These are phyloP conservation scores for Phaeotremella fagi DNA, from an alignment of 768 basidiomycete species.

Conservation along the genomic window DNA sequence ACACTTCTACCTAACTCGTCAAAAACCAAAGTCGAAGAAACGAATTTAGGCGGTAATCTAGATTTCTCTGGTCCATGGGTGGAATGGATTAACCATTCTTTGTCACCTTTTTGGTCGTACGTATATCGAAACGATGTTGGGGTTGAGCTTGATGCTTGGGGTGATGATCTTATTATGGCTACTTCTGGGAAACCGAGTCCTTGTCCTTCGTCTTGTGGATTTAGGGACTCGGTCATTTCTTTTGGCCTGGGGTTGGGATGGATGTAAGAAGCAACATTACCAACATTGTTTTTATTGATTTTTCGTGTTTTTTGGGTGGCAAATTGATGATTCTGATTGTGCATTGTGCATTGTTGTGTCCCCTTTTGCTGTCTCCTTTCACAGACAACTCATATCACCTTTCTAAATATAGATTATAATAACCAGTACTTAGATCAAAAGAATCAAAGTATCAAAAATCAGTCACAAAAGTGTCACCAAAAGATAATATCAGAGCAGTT, in stretches of 20 bases:
- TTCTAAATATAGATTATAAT: not conserved
- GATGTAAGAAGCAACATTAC: not conserved
- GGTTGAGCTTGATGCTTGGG: conserved; percentile 1
- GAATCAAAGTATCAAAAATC: not conserved
- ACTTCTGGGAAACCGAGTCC: conserved; percentile 34
- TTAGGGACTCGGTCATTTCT: conserved; percentile 5
- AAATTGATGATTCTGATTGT: not conserved
- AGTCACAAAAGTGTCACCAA: not conserved
- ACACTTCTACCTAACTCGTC: conserved; percentile 33
- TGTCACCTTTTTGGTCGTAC: not conserved
- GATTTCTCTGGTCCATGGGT: conserved; percentile 27
- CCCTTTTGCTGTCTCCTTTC: not conserved
- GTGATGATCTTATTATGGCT: conserved; percentile 20
- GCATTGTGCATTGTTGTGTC: not conserved
- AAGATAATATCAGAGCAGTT: not conserved
- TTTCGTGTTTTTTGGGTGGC: not conserved
- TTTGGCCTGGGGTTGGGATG: not conserved
- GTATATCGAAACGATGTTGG: conserved; percentile 2
- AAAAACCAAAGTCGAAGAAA: conserved; percentile 14
- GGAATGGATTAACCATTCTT: conserved; percentile 30
- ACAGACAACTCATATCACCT: not conserved
- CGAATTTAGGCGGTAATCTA: conserved; percentile 25
- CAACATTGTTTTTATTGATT: not conserved
- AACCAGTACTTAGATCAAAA: too few relatives aligned
- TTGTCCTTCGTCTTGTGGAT: conserved; percentile 20